A percentile compares a stretch with the other conserved stretches of the same genome.
Conservation (phyloP, 345 rosid genomes). For the Toxicodendron radicans region DNA sequence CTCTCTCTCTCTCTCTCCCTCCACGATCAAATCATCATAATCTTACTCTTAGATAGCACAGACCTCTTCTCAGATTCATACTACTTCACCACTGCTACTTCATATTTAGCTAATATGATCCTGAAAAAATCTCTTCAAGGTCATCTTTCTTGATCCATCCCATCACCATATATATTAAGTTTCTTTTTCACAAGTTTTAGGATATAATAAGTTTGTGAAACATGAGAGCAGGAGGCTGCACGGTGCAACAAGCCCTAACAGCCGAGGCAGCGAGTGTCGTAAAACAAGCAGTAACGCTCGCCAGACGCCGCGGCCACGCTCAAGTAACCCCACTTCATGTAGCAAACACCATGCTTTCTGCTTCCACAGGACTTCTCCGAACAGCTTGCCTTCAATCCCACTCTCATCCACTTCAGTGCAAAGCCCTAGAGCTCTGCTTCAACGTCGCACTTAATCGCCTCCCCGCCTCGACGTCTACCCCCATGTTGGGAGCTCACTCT, state of each 20-base stretch:
- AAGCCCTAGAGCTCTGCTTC: slow-evolving; percentile 96
- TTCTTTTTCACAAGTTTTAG: background rate
- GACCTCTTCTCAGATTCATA: slow-evolving; percentile 22
- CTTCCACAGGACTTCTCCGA: slow-evolving; percentile 71
- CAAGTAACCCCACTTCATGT: slow-evolving; percentile 98
- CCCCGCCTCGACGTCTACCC: slow-evolving; percentile 69
- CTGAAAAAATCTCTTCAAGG: slow-evolving; percentile 10
- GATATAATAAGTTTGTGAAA: slow-evolving; percentile 6
- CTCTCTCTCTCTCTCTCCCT: slow-evolving; percentile 30
- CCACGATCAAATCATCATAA: slow-evolving; percentile 32
- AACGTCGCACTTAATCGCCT: slow-evolving; percentile 96
- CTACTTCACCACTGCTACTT: slow-evolving; percentile 4
- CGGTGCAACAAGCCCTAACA: slow-evolving; percentile 80
- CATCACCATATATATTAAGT: slow-evolving; percentile 15
- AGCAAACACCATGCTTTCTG: slow-evolving; percentile 85
- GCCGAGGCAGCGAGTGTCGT: slow-evolving; percentile 70
- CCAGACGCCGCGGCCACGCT: slow-evolving; percentile 85
- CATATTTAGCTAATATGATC: background rate
- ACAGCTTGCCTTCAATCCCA: slow-evolving; percentile 90
- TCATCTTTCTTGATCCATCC: slow-evolving; percentile 18
- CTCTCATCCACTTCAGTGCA: slow-evolving; percentile 94
- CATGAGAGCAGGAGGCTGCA: slow-evolving; percentile 93
- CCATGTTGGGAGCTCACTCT: slow-evolving; percentile 61
- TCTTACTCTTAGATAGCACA: slow-evolving; percentile 21
- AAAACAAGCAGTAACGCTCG: slow-evolving; percentile 77